Base-by-base conservation (phyloP, 495 filamentous ascomycete genomes). In the Aspergillus indologenus region DNA sequence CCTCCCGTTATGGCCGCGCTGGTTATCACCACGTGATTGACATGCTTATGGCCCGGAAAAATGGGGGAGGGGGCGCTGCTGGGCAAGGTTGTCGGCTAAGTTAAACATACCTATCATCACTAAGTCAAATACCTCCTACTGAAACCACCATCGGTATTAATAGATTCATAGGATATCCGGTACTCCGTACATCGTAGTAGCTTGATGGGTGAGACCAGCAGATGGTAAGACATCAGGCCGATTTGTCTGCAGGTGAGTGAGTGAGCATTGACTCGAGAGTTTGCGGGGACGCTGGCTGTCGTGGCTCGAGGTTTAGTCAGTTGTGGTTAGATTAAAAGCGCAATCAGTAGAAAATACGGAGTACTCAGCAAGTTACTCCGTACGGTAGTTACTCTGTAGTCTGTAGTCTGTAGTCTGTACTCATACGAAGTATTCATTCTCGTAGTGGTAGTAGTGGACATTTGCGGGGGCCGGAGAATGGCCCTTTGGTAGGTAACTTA, bases 1-100 rank as follows among this genome's bases (percentile, higher is more conserved):
- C 34, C 34, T 8, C 26, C 34, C 12, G 34, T 40, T 40, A 40
- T 40, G 34, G 34, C 34, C 34, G 34, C 12, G 34, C 34, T 40
- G 34, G 34, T 40, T 40, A 40, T 40, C 34, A 40, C 55, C 58
- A 60, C 53, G 58, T 56, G 58, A 60, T 60, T 56, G 58, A 60
- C 50, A 60, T 47, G 45, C 3, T 47, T 47, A 47, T 47, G 45
- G 45, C 22, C n/a, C 45, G 45, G 7, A 21, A 29, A 24, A 51
- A 29, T 51, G 19, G 34, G 52, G 51, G 24, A 53, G 40, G 21
- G 17, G 29, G 12, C 5, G 34, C 12, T 7, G 34, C 2, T 40
- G 26, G 9, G 26, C 7, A 40, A 21, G 43, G 17, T 21, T 24
- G 43, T 14, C 21, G 22, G 50, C 7, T 6, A 5, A 11, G 49